Percentiles rank a stretch among this genome's conserved stretches.
Conservation (phyloP, 768 basidiomycete species). For the Hypsizygus marmoreus region DNA sequence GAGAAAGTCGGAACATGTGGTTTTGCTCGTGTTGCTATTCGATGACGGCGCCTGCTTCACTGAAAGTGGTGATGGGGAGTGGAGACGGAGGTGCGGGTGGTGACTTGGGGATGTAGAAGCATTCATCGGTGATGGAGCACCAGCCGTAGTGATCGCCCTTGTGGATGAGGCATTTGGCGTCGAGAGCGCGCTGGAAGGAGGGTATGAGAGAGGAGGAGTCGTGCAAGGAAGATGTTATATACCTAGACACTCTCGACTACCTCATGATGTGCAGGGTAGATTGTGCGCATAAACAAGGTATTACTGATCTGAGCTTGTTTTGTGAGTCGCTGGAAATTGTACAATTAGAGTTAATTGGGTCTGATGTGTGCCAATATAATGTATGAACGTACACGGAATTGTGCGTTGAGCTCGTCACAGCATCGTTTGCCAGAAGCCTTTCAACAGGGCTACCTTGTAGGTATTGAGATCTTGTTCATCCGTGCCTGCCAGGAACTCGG, state of each 20-base stretch:
- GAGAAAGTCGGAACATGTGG: conserved; percentile 84
- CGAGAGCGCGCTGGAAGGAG: conserved; percentile 49
- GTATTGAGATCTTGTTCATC: conserved; percentile 95
- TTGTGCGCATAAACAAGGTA: conserved; percentile 80
- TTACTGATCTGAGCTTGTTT: conserved; percentile 63
- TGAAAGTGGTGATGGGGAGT: conserved; percentile 47
- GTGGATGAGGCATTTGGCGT: conserved; percentile 71
- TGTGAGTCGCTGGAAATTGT: conserved; percentile 65
- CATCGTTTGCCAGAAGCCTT: conserved; percentile 59
- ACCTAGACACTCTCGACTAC: conserved; percentile 86
- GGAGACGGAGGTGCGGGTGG: conserved; percentile 27
- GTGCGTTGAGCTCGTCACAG: conserved; percentile 67
- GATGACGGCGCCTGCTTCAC: conserved; percentile 76
- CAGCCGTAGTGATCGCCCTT: conserved; percentile 84
- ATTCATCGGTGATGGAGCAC: conserved; percentile 93
- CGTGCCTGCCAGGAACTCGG: conserved; percentile 75
- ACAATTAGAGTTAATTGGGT: background rate
- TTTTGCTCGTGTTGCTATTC: conserved; percentile 85
- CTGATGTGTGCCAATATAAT: background rate
- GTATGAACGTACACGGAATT: conserved; percentile 67
- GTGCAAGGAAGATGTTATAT: conserved; percentile 25
- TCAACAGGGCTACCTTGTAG: conserved; percentile 72
- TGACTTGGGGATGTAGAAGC: conserved; percentile 78
- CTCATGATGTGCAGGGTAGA: conserved; percentile 57
- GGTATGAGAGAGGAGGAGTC: conserved; percentile 2